phyloP scores from a whole-genome alignment of 1,139 yeast genomes.

The Saccharomyces hybrid region DNA sequence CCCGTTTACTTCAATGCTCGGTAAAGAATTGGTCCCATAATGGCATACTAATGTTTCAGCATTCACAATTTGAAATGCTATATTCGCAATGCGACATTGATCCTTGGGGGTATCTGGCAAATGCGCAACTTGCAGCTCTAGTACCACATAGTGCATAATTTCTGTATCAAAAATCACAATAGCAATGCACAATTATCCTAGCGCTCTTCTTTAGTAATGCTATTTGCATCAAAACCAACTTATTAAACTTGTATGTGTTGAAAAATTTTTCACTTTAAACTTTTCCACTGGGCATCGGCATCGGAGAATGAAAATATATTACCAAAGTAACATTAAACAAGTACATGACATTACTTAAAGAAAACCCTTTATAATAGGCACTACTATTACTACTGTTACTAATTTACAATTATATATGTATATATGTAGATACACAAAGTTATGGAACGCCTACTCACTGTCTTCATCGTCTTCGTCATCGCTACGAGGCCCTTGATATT shows the following conservation, averaged over 20 bases:
- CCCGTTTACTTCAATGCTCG: background rate
- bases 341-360: background rate
- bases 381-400: background rate
- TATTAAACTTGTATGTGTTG: background rate
- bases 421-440: background rate
- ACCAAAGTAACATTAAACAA: background rate
- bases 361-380: background rate
- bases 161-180: background rate
- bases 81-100: constrained; percentile 18
- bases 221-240: background rate
- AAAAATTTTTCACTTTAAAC: background rate
- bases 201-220: background rate
- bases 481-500: constrained; percentile 17
- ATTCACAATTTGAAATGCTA: constrained; percentile 24
- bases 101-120: constrained; percentile 27
- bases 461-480: constrained; percentile 3
- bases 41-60: constrained; percentile 14
- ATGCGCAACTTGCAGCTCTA: constrained; percentile 26
- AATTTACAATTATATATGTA: background rate
- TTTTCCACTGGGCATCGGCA: constrained; percentile 1
- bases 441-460: background rate
- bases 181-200: background rate
- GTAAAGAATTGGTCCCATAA: background rate
- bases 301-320: background rate
- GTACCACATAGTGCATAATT: constrained; percentile 25